Conservation (phyloP, 31 red algal species). For the Pterothamnion heteromorphum region DNA sequence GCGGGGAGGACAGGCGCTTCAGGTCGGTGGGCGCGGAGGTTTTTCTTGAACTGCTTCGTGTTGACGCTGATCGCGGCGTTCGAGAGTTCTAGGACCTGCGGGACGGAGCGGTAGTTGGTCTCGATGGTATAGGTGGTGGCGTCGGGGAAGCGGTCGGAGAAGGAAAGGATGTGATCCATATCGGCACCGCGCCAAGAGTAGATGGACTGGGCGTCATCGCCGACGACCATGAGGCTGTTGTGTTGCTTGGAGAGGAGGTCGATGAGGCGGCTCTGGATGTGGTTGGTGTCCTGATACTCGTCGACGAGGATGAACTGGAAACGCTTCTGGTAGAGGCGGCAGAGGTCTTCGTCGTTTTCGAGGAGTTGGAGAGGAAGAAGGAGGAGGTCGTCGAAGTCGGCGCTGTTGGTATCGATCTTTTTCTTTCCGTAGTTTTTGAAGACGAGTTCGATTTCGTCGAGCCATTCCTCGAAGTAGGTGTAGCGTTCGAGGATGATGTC, state of each 20-base stretch:
- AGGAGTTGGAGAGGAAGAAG: conserved; percentile 39
- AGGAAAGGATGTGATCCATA: not conserved
- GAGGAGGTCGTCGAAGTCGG: conserved; percentile 68
- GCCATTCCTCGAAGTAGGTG: not conserved
- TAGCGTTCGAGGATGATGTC: not conserved
- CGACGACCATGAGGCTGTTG: not conserved
- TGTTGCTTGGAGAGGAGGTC: not conserved
- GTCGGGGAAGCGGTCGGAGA: not conserved
- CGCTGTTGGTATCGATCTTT: not conserved
- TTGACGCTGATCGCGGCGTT: not conserved
- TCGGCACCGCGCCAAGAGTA: conserved; percentile 19
- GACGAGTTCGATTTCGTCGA: not conserved
- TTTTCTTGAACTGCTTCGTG: conserved; percentile 1
- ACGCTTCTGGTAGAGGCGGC: conserved; percentile 6
- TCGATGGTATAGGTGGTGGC: not conserved
- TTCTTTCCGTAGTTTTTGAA: not conserved
- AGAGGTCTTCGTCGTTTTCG: not conserved
- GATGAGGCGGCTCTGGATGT: conserved; percentile 46
- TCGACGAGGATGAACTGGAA: conserved; percentile 59
- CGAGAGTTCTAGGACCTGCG: not conserved
- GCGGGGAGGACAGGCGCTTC: not conserved
- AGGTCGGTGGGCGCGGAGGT: not conserved
- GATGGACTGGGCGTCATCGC: not conserved
- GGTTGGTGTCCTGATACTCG: conserved; percentile 54
- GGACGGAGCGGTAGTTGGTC: not conserved